A percentile compares a stretch with the other conserved stretches of the same genome.
Evolutionary conservation across 208 protist species (phyloP).

Genomic region (Leishmania tarentolae): DNA sequence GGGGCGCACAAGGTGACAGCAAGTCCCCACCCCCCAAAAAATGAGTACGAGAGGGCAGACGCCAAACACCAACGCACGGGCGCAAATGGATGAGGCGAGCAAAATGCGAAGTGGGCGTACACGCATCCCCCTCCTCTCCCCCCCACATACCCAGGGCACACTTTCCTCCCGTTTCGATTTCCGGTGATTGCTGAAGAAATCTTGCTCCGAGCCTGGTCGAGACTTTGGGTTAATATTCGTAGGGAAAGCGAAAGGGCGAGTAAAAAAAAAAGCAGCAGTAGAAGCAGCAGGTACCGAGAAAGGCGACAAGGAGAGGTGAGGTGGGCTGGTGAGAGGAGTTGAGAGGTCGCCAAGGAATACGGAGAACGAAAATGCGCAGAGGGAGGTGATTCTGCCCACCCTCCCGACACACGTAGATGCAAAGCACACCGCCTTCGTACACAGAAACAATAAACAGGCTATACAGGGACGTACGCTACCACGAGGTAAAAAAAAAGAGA

Average conservation of each 20-base stretch:
- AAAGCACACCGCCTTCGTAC: not conserved
- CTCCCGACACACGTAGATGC: not conserved
- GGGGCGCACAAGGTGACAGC: not conserved
- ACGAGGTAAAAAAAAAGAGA: not conserved
- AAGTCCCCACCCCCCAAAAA: not conserved
- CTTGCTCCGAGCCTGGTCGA: too few relatives aligned
- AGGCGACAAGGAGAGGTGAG: not conserved
- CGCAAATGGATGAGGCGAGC: not conserved
- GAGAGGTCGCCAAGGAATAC: not conserved
- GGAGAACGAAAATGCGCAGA: not conserved
- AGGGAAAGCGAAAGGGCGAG: not conserved
- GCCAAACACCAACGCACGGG: not conserved
- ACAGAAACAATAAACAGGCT: too few relatives aligned
- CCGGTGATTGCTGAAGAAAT: too few relatives aligned
- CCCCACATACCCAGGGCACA: too few relatives aligned
- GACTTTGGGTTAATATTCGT: too few relatives aligned
- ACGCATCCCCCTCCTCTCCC: too few relatives aligned
- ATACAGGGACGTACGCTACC: not conserved
- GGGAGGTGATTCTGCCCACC: not conserved
- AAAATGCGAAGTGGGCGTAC: not conserved
- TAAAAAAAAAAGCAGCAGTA: not conserved
- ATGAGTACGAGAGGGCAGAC: not conserved
- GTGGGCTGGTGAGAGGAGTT: not conserved
- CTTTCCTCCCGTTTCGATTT: too few relatives aligned
- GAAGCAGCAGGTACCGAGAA: not conserved